Conservation (phyloP, 2,329 filamentous ascomycete genomes). For the Xylogone sp. region DNA sequence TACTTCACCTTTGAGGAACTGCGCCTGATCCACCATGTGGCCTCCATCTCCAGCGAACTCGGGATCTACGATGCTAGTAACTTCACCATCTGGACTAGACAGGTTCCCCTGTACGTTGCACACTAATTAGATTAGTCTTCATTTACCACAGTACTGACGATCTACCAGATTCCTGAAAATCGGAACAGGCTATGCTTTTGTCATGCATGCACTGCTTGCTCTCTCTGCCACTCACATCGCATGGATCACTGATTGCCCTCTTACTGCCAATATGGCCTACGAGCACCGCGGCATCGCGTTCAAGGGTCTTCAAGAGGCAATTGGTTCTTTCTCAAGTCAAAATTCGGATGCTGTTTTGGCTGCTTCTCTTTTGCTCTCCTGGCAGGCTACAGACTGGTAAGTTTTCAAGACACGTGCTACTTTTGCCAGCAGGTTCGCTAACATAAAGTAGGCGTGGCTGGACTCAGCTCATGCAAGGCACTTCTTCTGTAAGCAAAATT, state of each 20-base stretch:
- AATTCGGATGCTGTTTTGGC: conserved; percentile 91
- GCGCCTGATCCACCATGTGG: conserved; percentile 86
- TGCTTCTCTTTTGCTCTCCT: conserved; percentile 86
- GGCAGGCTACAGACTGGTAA: conserved; percentile 96
- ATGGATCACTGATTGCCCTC: conserved; percentile 79
- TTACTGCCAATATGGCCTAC: conserved; percentile 84
- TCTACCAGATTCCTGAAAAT: conserved; percentile 70
- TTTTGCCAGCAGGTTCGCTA: conserved; percentile 28
- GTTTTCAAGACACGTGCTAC: conserved; percentile 32
- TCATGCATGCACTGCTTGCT: conserved; percentile 89
- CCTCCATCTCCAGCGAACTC: conserved; percentile 80
- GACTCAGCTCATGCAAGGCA: conserved; percentile 89
- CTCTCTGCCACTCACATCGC: conserved; percentile 94
- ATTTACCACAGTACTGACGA: conserved; percentile 24
- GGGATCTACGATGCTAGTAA: conserved; percentile 71
- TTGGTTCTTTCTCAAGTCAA: conserved; percentile 76
- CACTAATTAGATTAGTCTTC: conserved; percentile 21
- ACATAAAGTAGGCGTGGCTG: conserved; percentile 70
- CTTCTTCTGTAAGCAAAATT: conserved; percentile 67
- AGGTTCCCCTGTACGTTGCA: conserved; percentile 78
- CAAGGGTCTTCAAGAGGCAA: conserved; percentile 83
- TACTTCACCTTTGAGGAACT: conserved; percentile 74
- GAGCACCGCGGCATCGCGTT: conserved; percentile 84
- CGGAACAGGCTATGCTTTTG: conserved; percentile 76
- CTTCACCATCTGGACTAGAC: conserved; percentile 88